Percentiles rank a stretch among this genome's conserved stretches.
phyloP scores from a whole-genome alignment of 345 rosid genomes.

The Acer campestre region DNA sequence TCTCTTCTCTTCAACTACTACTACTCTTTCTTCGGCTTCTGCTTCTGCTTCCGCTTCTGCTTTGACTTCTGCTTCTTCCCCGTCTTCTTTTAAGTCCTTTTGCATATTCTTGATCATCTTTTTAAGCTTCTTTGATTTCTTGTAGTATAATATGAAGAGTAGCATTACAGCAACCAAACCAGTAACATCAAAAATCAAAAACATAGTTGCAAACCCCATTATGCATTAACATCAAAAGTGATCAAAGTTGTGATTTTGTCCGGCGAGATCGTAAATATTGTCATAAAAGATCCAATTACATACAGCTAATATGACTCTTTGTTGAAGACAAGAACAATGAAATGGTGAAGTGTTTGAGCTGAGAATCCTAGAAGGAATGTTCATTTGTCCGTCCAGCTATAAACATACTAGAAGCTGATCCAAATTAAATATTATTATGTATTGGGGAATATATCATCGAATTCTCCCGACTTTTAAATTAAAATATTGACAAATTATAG shows the following conservation, averaged over 20 bases:
- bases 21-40: constrained; percentile 2
- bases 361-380: constrained; percentile 26
- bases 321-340: constrained; percentile 36
- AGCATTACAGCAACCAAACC: constrained; percentile 40
- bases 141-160: constrained; percentile 37
- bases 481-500: too few species aligned
- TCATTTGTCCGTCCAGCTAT: too few species aligned
- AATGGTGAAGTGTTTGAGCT: constrained; percentile 7
- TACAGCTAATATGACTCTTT: constrained; percentile 29
- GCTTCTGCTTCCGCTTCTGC: background rate
- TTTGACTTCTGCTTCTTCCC: background rate
- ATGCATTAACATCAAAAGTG: background rate
- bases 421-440: too few species aligned
- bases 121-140: constrained; percentile 31
- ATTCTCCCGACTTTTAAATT: too few species aligned
- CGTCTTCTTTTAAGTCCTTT: background rate
- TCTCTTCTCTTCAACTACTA: background rate
- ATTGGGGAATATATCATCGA: too few species aligned
- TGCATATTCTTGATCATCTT: constrained; percentile 13
- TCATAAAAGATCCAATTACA: constrained; percentile 22
- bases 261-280: constrained; percentile 23
- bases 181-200: constrained; percentile 30
- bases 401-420: too few species aligned
- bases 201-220: constrained; percentile 27
- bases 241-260: background rate